A percentile compares a stretch with the other conserved stretches of the same genome.
phyloP scores from a whole-genome alignment of 228 moss, liverwort and hornwort genomes.

The Sphagnum fallax region DNA sequence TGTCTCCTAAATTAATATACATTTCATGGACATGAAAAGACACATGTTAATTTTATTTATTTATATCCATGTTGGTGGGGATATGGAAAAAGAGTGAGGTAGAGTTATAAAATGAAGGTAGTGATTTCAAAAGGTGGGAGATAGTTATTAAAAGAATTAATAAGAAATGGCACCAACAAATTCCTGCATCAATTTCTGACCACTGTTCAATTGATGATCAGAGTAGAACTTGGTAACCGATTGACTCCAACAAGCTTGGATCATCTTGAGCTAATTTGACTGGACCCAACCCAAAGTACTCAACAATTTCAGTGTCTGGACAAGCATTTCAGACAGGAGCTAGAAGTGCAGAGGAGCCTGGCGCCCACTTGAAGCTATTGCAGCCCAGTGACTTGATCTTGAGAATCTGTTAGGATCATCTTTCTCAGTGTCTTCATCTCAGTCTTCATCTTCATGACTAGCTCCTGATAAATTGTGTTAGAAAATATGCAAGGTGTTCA shows the following conservation, averaged over 20 bases:
- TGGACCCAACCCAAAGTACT: slow-evolving; percentile 24
- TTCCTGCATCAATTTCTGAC: not conserved
- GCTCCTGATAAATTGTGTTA: slow-evolving; percentile 11
- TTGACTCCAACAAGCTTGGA: slow-evolving; percentile 12
- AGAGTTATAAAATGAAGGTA: no score
- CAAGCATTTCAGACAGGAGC: slow-evolving; percentile 13
- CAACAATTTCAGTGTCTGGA: slow-evolving; percentile 9
- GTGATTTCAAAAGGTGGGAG: no score
- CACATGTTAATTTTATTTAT: no score
- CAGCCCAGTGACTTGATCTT: slow-evolving; percentile 4
- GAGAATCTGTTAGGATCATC: slow-evolving; percentile 7
- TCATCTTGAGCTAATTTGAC: slow-evolving; percentile 8
- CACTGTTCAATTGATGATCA: slow-evolving; percentile 18
- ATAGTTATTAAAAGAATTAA: no score
- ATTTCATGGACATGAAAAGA: no score
- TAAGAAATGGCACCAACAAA: no score
- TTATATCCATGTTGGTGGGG: no score
- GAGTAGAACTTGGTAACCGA: slow-evolving; percentile 16
- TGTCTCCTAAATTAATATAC: no score
- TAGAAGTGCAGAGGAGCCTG: slow-evolving; percentile 6
- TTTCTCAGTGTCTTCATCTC: slow-evolving; percentile 12
- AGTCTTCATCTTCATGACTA: slow-evolving; percentile 16
- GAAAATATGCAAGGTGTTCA: slow-evolving; percentile 1
- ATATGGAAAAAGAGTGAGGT: no score
- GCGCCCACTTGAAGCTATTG: not conserved